phyloP scores from a whole-genome alignment of 257 asterid genomes.

The Phtheirospermum japonicum region DNA sequence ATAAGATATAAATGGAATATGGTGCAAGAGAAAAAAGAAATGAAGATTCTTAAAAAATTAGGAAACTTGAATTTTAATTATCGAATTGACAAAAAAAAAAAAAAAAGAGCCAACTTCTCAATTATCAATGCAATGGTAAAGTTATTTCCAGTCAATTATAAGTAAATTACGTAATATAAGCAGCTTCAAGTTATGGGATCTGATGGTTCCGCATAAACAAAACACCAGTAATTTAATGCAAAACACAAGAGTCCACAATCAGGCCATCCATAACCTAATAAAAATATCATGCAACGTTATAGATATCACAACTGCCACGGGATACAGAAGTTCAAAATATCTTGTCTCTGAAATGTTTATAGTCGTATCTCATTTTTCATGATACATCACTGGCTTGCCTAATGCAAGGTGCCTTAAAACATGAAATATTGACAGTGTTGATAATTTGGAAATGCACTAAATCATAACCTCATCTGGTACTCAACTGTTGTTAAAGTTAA shows the following conservation, averaged over 20 bases:
- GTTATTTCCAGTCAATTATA: not conserved
- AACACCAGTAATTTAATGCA: no score
- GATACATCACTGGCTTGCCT: slow-evolving; percentile 4
- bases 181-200: not conserved
- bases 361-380: slow-evolving; percentile 6
- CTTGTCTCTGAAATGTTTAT: not conserved
- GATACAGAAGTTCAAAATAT: not conserved
- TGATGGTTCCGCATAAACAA: not conserved
- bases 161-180: no score
- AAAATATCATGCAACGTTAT: slow-evolving; percentile 2
- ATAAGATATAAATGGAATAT: not conserved
- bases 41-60: no score
- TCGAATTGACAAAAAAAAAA: no score
- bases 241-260: not conserved
- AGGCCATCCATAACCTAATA: not conserved
- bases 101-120: no score
- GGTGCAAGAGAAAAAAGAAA: no score
- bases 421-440: slow-evolving; percentile 1
- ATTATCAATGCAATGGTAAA: not conserved
- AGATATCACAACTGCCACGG: not conserved
- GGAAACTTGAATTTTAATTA: no score
- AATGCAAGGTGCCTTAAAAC: not conserved
- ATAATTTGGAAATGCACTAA: not conserved
- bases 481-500: not conserved
- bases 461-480: not conserved